These are phyloP conservation scores for Beauveria caledonica DNA, from an alignment of 2,329 filamentous ascomycete genomes.

Conservation along the genomic window DNA sequence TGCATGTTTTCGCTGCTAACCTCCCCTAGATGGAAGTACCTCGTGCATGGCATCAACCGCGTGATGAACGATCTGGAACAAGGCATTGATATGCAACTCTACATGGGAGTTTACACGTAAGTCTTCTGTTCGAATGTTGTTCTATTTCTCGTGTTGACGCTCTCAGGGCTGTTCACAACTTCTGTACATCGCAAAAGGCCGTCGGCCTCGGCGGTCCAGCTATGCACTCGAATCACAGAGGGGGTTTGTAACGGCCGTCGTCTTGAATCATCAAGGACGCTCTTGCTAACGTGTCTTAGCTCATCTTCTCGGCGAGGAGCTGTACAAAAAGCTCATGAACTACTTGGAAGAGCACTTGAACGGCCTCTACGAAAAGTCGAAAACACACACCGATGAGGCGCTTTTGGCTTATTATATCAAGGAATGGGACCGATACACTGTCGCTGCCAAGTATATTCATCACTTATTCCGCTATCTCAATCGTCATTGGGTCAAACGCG, in stretches of 20 bases:
- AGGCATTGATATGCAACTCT: slow-evolving; percentile 91
- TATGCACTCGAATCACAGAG: slow-evolving; percentile 38
- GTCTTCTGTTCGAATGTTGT: slow-evolving; percentile 10
- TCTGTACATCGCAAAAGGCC: slow-evolving; percentile 96
- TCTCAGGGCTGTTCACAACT: slow-evolving; percentile 83
- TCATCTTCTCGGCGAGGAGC: slow-evolving; percentile 88
- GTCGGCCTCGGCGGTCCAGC: slow-evolving; percentile 48
- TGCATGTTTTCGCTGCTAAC: slow-evolving; percentile 18
- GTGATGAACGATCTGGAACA: slow-evolving; percentile 91
- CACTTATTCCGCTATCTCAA: slow-evolving; percentile 95
- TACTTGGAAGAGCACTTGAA: slow-evolving; percentile 75
- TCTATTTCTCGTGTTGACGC: slow-evolving; percentile 26
- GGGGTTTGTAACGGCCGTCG: slow-evolving; percentile 43
- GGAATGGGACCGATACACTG: slow-evolving; percentile 94
- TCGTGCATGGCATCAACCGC: slow-evolving; percentile 78
- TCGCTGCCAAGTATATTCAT: slow-evolving; percentile 93
- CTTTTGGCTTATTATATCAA: slow-evolving; percentile 88
- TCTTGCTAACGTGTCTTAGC: slow-evolving; percentile 40
- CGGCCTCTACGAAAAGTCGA: slow-evolving; percentile 63
- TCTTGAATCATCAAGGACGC: background rate
- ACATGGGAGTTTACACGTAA: slow-evolving; percentile 95
- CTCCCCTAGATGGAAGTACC: slow-evolving; percentile 68
- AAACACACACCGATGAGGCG: slow-evolving; percentile 79
- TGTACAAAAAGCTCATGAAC: slow-evolving; percentile 83
- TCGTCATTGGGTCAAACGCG: slow-evolving; percentile 96